Evolutionary conservation across 495 filamentous ascomycete species (phyloP), one percentile per base, ranked within the genome.

Genomic region (Neurospora discreta): DNA sequence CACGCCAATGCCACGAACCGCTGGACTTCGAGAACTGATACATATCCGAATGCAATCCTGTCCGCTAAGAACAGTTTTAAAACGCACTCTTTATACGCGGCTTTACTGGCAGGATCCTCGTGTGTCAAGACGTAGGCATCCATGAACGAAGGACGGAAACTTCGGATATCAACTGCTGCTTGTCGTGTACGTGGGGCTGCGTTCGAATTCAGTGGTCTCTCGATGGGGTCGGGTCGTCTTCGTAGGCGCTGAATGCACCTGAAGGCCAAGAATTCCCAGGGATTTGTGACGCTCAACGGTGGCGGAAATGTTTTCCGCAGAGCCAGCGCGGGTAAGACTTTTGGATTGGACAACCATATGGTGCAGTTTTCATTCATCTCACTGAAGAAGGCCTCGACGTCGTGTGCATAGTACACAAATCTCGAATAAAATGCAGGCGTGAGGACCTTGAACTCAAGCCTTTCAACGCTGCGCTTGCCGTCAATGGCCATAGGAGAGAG

Each of bases 401-500:
- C 79, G 74, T 87, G 80, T 9, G 81, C 75, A 72, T 88, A 87
- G 73, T 84, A 80, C 26, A 86, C 84, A 65, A 90, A 85, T 65
- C 84, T 80, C 58, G 85, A 82, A 77, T 91, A 91, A 75, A 91
- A 91, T 1, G 78, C 81, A 2, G 90, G 88, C 0, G 85, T 88
- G 2, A 88, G 78, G 20, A 90, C 77, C 38, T 83, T 84, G 72
- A 91, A 77, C 43, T 85, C 82, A 2, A 88, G 33, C 16, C 80
- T 68, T 15, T 83, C 73, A 4, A 58, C 68, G 38, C 40, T n/a
- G 4, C 26, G 40, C 7, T 68, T 30, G n/a, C 70, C 40, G 41
- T 71, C 30, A 69, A 42, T 52, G 30, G 76, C 75, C 10, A 71
- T 26, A 0, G 80, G 72, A 10, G 81, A 84, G 23, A 79, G 76